Conservation (phyloP, 2,329 filamentous ascomycete genomes). For the Rutstroemia sp. region DNA sequence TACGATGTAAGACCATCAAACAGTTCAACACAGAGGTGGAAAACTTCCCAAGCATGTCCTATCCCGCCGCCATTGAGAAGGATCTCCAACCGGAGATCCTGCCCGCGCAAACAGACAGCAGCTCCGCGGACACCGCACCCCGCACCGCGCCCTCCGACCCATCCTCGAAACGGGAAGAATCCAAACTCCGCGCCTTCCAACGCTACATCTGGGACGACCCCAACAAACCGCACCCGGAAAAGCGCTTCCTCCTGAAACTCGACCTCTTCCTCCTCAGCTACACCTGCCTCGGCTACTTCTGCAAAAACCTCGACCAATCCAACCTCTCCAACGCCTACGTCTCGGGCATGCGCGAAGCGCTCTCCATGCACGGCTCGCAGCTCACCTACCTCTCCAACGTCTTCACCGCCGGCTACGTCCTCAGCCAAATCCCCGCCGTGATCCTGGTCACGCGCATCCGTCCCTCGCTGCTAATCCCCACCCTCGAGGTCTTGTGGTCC, state of each 20-base stretch:
- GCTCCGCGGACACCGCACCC: not conserved
- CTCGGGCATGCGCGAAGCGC: slow-evolving; percentile 39
- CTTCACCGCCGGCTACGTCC: slow-evolving; percentile 39
- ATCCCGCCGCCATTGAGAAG: not conserved
- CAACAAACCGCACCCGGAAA: slow-evolving; percentile 32
- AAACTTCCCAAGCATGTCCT: not conserved
- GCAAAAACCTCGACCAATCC: slow-evolving; percentile 37
- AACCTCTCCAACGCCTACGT: slow-evolving; percentile 35
- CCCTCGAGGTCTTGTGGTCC: slow-evolving; percentile 20
- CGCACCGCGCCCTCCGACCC: not conserved
- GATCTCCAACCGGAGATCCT: not conserved
- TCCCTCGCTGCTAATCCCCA: slow-evolving; percentile 22
- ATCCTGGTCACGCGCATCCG: slow-evolving; percentile 18
- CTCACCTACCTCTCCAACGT: slow-evolving; percentile 45
- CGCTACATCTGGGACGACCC: slow-evolving; percentile 29
- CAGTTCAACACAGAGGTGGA: no score
- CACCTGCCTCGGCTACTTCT: slow-evolving; percentile 39
- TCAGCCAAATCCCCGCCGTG: slow-evolving; percentile 19
- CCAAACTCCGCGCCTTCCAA: slow-evolving; percentile 14
- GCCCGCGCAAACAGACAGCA: not conserved
- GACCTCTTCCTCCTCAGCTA: slow-evolving; percentile 41
- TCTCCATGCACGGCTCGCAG: slow-evolving; percentile 44
- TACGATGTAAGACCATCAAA: not conserved
- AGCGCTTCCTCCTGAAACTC: slow-evolving; percentile 40
- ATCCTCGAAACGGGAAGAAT: slow-evolving; percentile 15